These are phyloP conservation scores for Candida golubevii DNA, from an alignment of 805 yeast species.

Conservation along the genomic window DNA sequence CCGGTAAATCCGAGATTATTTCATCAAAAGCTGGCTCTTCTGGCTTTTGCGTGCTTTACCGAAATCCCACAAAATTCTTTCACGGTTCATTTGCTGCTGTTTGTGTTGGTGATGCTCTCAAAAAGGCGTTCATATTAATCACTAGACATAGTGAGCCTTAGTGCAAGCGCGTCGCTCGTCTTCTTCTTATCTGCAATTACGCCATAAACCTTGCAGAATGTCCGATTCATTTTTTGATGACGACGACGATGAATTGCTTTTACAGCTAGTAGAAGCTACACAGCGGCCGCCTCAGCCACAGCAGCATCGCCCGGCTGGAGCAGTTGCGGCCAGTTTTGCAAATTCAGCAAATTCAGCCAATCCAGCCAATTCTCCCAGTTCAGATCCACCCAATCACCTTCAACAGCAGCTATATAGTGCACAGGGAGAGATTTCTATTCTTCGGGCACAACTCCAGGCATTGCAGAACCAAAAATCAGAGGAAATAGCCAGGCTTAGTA, in stretches of 20 bases:
- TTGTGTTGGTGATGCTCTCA: too few relatives aligned
- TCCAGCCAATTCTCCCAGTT: slow-evolving; percentile 5
- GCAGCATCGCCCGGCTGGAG: neutral
- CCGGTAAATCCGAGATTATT: too few relatives aligned
- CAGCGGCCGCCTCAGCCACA: slow-evolving; percentile 13
- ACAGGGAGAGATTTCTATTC: slow-evolving; percentile 77
- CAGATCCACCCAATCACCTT: slow-evolving; percentile 1
- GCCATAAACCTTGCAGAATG: neutral
- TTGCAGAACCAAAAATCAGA: slow-evolving; percentile 37
- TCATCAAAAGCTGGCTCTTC: too few relatives aligned
- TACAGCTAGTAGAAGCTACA: slow-evolving; percentile 45
- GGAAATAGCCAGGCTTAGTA: slow-evolving; percentile 28
- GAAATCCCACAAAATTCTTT: too few relatives aligned
- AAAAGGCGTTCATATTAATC: too few relatives aligned
- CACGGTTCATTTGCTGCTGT: too few relatives aligned
- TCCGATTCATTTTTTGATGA: slow-evolving; percentile 28
- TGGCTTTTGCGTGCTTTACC: too few relatives aligned
- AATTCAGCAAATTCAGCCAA: neutral
- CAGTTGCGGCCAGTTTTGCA: neutral
- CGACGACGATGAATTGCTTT: slow-evolving; percentile 43
- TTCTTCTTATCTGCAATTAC: too few relatives aligned
- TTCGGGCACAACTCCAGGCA: slow-evolving; percentile 59
- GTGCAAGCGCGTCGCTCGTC: too few relatives aligned
- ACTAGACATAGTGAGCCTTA: too few relatives aligned
- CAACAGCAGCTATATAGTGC: slow-evolving; percentile 43